These are phyloP conservation scores for Hortaea sp. DNA, from an alignment of 2,329 filamentous ascomycete genomes.

Conservation along the genomic window DNA sequence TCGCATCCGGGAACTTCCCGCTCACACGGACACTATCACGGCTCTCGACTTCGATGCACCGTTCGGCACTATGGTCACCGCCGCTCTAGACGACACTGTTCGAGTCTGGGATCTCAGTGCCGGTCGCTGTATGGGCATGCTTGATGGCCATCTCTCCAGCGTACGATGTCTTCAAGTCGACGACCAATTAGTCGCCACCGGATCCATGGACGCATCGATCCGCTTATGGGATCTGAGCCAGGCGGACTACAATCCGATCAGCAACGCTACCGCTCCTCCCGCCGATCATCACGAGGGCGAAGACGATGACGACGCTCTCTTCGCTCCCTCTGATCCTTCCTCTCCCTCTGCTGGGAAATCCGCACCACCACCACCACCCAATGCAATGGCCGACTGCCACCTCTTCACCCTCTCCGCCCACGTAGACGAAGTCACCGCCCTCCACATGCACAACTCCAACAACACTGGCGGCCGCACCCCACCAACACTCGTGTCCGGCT, in stretches of 20 bases:
- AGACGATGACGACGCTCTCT: constrained; percentile 17
- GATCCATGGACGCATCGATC: constrained; percentile 89
- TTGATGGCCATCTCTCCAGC: constrained; percentile 91
- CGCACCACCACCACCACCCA: constrained; percentile 52
- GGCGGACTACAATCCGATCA: constrained; percentile 59
- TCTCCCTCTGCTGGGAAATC: background rate
- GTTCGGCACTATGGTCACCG: constrained; percentile 88
- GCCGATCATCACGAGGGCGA: constrained; percentile 40
- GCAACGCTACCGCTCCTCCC: background rate
- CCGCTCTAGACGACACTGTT: constrained; percentile 85
- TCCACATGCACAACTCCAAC: constrained; percentile 72
- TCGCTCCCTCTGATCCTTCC: constrained; percentile 7
- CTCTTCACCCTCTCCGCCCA: constrained; percentile 85
- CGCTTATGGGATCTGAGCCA: constrained; percentile 89
- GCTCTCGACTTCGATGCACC: constrained; percentile 94
- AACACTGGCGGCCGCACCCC: too few relatives aligned
- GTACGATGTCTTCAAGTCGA: constrained; percentile 88
- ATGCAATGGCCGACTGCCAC: constrained; percentile 63
- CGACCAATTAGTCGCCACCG: constrained; percentile 89
- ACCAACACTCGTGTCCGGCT: constrained; percentile 76
- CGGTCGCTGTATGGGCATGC: constrained; percentile 77
- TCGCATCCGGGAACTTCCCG: constrained; percentile 75
- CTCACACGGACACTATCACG: constrained; percentile 79
- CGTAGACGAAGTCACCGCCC: constrained; percentile 84
- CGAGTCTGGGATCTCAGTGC: constrained; percentile 94